phyloP scores from a whole-genome alignment of 495 filamentous ascomycete genomes.

The Penicillium manginii region DNA sequence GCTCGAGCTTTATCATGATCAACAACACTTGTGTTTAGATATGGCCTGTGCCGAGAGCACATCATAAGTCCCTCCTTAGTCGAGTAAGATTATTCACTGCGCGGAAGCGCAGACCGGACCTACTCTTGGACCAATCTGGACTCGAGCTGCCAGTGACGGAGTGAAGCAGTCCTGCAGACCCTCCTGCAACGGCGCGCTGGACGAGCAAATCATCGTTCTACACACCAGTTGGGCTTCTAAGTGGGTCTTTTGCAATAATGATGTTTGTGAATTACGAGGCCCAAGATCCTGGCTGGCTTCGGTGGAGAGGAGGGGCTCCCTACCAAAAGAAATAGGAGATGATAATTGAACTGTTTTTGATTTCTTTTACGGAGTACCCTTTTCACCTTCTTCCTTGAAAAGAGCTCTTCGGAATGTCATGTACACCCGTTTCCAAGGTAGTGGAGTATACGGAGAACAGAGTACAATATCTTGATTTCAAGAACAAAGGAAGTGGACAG shows the following conservation, averaged over 20 bases:
- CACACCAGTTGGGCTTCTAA: slow-evolving; percentile 36
- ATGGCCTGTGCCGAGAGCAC: slow-evolving; percentile 4
- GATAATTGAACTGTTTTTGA: neutral
- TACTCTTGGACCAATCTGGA: slow-evolving; percentile 23
- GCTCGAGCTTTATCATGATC: neutral
- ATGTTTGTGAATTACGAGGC: slow-evolving; percentile 28
- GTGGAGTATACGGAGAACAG: neutral
- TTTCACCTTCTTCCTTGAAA: neutral
- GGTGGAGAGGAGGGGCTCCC: neutral
- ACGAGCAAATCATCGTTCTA: slow-evolving; percentile 45
- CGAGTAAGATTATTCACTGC: neutral
- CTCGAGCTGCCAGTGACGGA: slow-evolving; percentile 23
- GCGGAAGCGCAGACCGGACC: neutral
- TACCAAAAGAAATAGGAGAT: neutral
- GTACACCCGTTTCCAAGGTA: neutral
- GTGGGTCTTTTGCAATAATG: slow-evolving; percentile 28
- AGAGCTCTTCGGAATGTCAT: neutral
- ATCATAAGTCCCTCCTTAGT: slow-evolving; percentile 1
- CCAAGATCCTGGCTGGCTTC: slow-evolving; percentile 13
- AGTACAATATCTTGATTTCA: neutral
- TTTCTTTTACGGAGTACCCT: no score
- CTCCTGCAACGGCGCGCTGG: slow-evolving; percentile 23
- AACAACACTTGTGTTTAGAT: neutral
- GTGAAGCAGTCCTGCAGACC: slow-evolving; percentile 29
- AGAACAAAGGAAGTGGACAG: neutral